Evolutionary conservation across 257 asterid species (phyloP).

Genomic region (Solanum tacnaense): DNA sequence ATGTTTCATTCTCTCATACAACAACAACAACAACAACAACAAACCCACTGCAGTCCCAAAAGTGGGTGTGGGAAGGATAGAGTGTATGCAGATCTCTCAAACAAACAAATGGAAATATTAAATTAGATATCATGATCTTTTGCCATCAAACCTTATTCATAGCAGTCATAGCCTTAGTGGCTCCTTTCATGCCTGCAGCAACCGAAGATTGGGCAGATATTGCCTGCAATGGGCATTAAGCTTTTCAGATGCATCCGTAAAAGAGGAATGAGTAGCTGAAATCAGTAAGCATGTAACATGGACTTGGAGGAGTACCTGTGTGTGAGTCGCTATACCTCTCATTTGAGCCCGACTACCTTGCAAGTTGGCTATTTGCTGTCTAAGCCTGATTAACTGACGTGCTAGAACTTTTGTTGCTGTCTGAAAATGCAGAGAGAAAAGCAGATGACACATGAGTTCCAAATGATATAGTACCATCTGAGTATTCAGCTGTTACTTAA

Average conservation of each 20-base stretch:
- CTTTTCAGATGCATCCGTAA: neutral
- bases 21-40: neutral
- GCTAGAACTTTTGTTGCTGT: slow-evolving; percentile 85
- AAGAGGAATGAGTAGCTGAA: neutral
- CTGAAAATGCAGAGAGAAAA: slow-evolving; percentile 25
- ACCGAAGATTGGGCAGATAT: no score
- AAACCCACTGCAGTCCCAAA: neutral
- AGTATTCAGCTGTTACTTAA: no score
- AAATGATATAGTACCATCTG: no score
- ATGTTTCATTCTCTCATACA: neutral
- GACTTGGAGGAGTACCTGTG: slow-evolving; percentile 50
- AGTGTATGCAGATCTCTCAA: neutral
- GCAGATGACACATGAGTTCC: neutral
- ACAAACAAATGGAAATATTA: neutral
- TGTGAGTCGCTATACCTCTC: slow-evolving; percentile 89
- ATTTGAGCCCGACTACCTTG: slow-evolving; percentile 95
- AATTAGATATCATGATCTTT: neutral
- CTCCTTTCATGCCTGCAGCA: no score
- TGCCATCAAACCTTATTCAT: slow-evolving; percentile 63
- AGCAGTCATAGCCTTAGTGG: neutral
- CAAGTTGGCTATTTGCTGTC: slow-evolving; percentile 85
- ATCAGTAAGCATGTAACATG: neutral
- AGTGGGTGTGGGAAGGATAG: neutral
- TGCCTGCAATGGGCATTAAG: neutral
- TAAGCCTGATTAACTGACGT: slow-evolving; percentile 77